Conservation (phyloP, 2,329 filamentous ascomycete species). For the Aspergillus fructus region DNA sequence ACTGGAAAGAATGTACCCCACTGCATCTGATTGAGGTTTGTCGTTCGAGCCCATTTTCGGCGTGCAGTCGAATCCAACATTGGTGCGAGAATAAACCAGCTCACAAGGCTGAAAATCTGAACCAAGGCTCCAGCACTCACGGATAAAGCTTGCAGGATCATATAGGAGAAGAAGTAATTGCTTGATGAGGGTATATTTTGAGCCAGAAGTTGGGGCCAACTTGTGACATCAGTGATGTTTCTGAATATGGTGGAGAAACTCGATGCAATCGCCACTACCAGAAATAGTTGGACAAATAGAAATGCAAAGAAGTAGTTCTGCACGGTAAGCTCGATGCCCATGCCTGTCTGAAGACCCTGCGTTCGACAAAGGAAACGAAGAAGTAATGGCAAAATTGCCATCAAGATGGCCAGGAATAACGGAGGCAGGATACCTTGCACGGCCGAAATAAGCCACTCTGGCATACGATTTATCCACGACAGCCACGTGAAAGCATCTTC, state of each 20-base stretch:
- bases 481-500: conserved; percentile 68
- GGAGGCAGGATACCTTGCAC: conserved; percentile 87
- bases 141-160: conserved; percentile 89
- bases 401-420: conserved; percentile 70
- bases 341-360: conserved; percentile 80
- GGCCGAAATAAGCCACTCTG: conserved; percentile 61
- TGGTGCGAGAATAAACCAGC: conserved; percentile 79
- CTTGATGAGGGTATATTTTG: conserved; percentile 78
- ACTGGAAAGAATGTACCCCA: conserved; percentile 96
- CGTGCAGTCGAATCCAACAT: conserved; percentile 78
- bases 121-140: conserved; percentile 86
- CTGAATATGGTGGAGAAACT: conserved; percentile 67
- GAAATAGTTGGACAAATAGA: conserved; percentile 89
- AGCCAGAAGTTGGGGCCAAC: conserved; percentile 71
- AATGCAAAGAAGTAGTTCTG: conserved; percentile 93
- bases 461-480: conserved; percentile 63
- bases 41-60: conserved; percentile 84
- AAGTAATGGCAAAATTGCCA: conserved; percentile 78
- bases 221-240: conserved; percentile 65
- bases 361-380: conserved; percentile 70
- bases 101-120: conserved; percentile 74
- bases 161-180: conserved; percentile 98
- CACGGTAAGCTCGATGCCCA: conserved; percentile 75
- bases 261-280: conserved; percentile 83
- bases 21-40: conserved; percentile 70